A percentile compares a stretch with the other conserved stretches of the same genome.
phyloP scores from a whole-genome alignment of 2,329 filamentous ascomycete species.

The Diaporthe capsici region DNA sequence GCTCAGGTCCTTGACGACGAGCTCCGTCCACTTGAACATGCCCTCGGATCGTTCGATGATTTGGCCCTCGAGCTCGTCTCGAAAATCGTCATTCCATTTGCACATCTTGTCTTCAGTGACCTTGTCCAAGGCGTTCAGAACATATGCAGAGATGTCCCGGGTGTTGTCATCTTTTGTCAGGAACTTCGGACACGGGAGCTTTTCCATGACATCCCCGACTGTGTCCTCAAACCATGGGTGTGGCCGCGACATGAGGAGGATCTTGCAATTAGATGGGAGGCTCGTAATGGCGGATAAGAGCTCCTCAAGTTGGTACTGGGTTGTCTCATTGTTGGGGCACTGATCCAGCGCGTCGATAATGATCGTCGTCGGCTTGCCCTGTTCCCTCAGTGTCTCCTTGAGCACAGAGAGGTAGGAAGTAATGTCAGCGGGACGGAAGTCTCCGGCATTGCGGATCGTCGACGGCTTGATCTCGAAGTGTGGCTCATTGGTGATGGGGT shows the following conservation, averaged over 20 bases:
- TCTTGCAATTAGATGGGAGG: not conserved
- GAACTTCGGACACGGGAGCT: not conserved
- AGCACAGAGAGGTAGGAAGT: not conserved
- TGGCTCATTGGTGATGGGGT: not conserved
- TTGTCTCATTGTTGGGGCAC: not conserved
- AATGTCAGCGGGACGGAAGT: not conserved
- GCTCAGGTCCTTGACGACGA: constrained; percentile 7
- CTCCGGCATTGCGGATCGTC: not conserved
- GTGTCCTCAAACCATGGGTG: not conserved
- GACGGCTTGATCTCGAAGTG: constrained; percentile 2
- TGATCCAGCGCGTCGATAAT: not conserved
- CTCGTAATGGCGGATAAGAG: not conserved
- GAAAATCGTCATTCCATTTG: not conserved
- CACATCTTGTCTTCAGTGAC: not conserved
- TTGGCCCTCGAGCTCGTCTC: not conserved
- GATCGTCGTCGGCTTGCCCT: not conserved
- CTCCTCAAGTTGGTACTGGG: not conserved
- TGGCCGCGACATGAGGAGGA: not conserved
- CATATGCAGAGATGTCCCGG: not conserved
- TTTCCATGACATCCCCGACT: not conserved
- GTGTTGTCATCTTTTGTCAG: not conserved
- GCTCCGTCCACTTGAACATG: constrained; percentile 1
- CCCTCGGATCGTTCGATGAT: not conserved
- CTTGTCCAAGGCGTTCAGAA: not conserved
- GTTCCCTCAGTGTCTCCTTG: constrained; percentile 3